These are phyloP conservation scores for Hypomontagnella monticulosa DNA, from an alignment of 495 filamentous ascomycete genomes.

Conservation along the genomic window DNA sequence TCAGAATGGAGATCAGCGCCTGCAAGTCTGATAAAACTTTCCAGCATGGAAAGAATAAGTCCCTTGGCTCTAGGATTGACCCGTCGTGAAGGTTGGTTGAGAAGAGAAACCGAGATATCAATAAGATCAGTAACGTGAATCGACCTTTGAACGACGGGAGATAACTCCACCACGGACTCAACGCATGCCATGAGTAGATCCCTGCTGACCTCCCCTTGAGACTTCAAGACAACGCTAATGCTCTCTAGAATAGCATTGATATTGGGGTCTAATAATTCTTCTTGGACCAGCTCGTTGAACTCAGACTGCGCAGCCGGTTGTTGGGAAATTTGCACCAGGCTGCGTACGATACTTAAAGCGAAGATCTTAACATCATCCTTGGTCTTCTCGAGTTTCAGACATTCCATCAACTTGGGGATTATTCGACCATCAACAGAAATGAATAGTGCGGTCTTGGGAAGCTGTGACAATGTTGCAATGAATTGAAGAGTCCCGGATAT, in stretches of 20 bases:
- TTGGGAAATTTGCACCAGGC: conserved; percentile 66
- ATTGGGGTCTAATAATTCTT: conserved; percentile 73
- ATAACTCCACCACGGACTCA: conserved; percentile 76
- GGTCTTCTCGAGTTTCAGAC: conserved; percentile 74
- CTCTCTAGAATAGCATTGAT: conserved; percentile 72
- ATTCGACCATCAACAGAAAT: conserved; percentile 71
- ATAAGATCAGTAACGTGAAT: conserved; percentile 75
- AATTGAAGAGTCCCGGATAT: conserved; percentile 84
- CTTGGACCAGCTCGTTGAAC: conserved; percentile 68
- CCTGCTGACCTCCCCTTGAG: conserved; percentile 67
- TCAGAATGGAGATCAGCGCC: conserved; percentile 63
- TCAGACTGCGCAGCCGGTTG: conserved; percentile 60
- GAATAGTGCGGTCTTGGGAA: conserved; percentile 71
- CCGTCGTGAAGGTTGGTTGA: conserved; percentile 81
- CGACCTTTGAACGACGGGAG: conserved; percentile 76
- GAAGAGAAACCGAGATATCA: conserved; percentile 78
- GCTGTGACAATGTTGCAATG: conserved; percentile 79
- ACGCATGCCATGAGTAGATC: conserved; percentile 79
- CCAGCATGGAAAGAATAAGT: conserved; percentile 76
- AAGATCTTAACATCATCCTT: conserved; percentile 91
- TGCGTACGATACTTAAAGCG: conserved; percentile 76
- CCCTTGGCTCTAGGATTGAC: conserved; percentile 87
- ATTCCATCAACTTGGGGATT: conserved; percentile 74
- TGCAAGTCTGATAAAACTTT: conserved; percentile 76
- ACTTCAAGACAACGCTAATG: conserved; percentile 70